These are phyloP conservation scores for Lachnellula willkommii DNA, from an alignment of 2,329 filamentous ascomycete species.

Conservation along the genomic window DNA sequence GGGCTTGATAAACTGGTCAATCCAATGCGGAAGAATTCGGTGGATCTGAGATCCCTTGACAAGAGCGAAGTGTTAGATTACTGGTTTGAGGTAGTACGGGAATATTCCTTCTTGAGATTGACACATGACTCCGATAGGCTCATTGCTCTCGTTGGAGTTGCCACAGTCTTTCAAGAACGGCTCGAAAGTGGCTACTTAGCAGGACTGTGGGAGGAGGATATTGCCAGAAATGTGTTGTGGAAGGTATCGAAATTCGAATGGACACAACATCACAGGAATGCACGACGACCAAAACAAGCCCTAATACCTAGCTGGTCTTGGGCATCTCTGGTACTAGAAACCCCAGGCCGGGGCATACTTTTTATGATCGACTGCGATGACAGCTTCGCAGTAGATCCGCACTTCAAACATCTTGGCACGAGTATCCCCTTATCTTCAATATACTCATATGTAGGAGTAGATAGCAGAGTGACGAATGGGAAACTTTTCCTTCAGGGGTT, in stretches of 20 bases:
- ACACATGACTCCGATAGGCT: constrained; percentile 6
- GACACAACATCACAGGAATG: neutral
- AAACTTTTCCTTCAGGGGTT: no score
- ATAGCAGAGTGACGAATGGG: neutral
- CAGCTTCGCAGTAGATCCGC: neutral
- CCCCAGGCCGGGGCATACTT: neutral
- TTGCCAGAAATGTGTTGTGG: neutral
- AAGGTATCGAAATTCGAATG: neutral
- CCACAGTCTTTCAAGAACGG: constrained; percentile 4
- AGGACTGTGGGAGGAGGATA: constrained; percentile 1
- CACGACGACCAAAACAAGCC: neutral
- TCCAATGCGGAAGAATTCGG: no score
- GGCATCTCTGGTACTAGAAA: constrained; percentile 2
- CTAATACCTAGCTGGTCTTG: constrained; percentile 5
- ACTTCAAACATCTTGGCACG: neutral
- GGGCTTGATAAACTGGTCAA: neutral
- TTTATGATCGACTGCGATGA: constrained; percentile 1
- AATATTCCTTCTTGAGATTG: constrained; percentile 7
- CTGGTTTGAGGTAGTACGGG: constrained; percentile 9
- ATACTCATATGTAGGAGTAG: neutral
- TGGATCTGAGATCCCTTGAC: neutral
- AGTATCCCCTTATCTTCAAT: neutral
- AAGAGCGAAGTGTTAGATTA: neutral
- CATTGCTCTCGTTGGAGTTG: constrained; percentile 10
- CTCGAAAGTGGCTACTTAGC: constrained; percentile 3